A percentile compares a stretch with the other conserved stretches of the same genome.
Conservation (phyloP, 129 eudicot genomes). For the Flaveria sonorensis region DNA sequence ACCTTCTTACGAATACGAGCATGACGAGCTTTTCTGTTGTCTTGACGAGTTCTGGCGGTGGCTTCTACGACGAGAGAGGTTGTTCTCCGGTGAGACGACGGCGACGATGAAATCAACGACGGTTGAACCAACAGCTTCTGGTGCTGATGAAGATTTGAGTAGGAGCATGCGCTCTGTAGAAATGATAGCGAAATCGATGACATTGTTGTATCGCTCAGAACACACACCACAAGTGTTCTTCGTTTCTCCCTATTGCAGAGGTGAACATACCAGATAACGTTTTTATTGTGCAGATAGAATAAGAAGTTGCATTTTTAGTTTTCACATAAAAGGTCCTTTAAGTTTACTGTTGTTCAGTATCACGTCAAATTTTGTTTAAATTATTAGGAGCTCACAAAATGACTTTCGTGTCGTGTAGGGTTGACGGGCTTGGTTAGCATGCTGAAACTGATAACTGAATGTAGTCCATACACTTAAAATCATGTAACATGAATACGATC, state of each 20-base stretch:
- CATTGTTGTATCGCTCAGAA: conserved; percentile 25
- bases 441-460: no score
- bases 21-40: conserved; percentile 83
- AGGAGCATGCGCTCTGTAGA: conserved; percentile 47
- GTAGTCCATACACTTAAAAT: neutral
- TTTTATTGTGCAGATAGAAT: conserved; percentile 29
- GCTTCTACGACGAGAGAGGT: conserved; percentile 50
- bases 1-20: conserved; percentile 93
- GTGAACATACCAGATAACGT: conserved; percentile 30
- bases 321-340: conserved; percentile 22
- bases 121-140: conserved; percentile 32
- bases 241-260: neutral
- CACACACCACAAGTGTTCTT: conserved; percentile 6
- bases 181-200: conserved; percentile 60
- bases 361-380: no score
- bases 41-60: conserved; percentile 54
- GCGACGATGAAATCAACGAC: conserved; percentile 35
- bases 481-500: neutral
- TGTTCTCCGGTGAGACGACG: conserved; percentile 41
- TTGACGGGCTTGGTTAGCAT: no score
- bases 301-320: neutral
- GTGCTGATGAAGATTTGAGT: conserved; percentile 36
- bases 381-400: no score
- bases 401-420: no score
- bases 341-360: conserved; percentile 2